Evolutionary conservation across 345 rosid genomes (phyloP).

Genomic region (Corchorus capsularis): DNA sequence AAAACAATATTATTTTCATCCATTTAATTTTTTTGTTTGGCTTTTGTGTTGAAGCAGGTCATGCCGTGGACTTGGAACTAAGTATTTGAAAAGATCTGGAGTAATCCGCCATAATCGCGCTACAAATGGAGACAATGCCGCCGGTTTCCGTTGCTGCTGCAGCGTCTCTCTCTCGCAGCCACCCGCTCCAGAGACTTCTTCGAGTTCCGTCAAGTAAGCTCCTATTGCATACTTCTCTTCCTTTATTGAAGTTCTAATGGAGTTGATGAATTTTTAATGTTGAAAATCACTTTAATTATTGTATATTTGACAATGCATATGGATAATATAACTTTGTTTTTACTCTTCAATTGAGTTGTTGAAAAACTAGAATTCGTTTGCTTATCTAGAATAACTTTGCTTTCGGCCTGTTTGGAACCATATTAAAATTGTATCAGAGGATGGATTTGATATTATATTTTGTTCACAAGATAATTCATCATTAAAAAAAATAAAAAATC

Average conservation of each 20-base stretch:
- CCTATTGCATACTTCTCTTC: neutral
- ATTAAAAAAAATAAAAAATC: neutral
- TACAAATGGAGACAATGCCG: constrained; percentile 8
- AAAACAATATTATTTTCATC: neutral
- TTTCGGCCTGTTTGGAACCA: neutral
- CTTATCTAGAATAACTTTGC: neutral
- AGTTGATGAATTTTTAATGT: neutral
- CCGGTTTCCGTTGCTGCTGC: constrained; percentile 47
- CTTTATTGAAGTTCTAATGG: neutral
- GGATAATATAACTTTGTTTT: neutral
- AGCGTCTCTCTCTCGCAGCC: constrained; percentile 43
- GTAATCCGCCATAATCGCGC: constrained; percentile 9
- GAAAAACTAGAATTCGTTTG: neutral
- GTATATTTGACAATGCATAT: neutral
- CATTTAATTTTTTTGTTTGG: neutral
- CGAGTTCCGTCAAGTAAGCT: constrained; percentile 42
- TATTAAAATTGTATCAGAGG: neutral
- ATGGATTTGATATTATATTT: neutral
- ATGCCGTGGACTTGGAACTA: constrained; percentile 23
- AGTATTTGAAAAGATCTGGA: constrained; percentile 20
- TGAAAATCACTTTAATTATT: neutral
- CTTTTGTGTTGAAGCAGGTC: constrained; percentile 29
- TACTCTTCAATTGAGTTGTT: neutral
- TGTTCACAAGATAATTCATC: neutral
- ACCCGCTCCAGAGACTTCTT: constrained; percentile 35